Conservation (phyloP, 1,284 basidiomycete genomes). For the Ganoderma lingzhi region DNA sequence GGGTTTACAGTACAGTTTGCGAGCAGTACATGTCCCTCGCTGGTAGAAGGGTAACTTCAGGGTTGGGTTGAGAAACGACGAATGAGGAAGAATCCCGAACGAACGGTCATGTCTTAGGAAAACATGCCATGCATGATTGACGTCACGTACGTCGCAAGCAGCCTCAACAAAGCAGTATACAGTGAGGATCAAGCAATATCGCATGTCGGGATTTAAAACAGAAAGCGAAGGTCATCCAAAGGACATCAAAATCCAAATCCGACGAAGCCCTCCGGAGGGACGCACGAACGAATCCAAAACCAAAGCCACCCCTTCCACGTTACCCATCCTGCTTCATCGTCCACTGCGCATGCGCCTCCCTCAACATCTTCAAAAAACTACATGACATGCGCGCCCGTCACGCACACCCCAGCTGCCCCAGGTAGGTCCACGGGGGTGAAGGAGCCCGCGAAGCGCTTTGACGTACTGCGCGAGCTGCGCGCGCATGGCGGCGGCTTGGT, state of each 20-base stretch:
- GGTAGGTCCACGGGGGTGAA: conserved; percentile 37
- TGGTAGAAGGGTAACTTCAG: no score
- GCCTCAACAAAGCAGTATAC: background rate
- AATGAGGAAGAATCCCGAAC: background rate
- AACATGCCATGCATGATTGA: background rate
- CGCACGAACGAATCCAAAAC: background rate
- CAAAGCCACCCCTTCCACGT: background rate
- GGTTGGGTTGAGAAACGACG: no score
- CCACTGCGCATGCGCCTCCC: conserved; percentile 50
- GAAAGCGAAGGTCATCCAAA: background rate
- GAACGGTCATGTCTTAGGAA: background rate
- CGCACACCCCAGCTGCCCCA: conserved; percentile 30
- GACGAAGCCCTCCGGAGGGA: background rate
- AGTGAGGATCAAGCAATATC: background rate
- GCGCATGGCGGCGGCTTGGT: conserved; percentile 25
- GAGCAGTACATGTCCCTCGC: no score
- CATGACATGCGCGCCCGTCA: conserved; percentile 51
- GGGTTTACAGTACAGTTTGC: no score
- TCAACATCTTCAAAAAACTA: conserved; percentile 55
- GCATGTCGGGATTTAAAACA: background rate
- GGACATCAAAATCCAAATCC: background rate
- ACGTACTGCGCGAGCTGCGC: conserved; percentile 39
- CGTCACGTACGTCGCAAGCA: background rate
- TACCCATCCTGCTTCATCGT: conserved; percentile 22
- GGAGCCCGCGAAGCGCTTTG: conserved; percentile 39